Evolutionary conservation across 345 rosid species (phyloP), one percentile per base, ranked within the genome.

Genomic region (Litchi chinensis): DNA sequence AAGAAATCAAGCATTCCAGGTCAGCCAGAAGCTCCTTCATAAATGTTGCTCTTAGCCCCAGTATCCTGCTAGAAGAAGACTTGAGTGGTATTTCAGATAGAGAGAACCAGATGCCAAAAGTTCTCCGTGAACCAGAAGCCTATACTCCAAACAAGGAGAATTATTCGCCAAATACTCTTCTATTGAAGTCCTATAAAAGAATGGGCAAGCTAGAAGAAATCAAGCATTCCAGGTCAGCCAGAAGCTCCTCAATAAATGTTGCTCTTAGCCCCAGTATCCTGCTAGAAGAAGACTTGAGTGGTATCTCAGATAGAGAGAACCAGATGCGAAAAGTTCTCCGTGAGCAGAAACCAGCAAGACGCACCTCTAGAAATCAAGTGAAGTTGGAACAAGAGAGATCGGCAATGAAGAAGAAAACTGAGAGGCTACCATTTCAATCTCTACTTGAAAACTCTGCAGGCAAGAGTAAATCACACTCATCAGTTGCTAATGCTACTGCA

Each of bases 131-230:
- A n/a, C n/a, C n/a, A 82, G 97, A 90, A 73, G 77, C 82, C 39
- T 88, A 84, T 68, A 89, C 90, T 67, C 97, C 93, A 70, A 92
- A 92, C 77, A 96, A 90, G 86, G 98, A 96, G 90, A 96, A 94
- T 80, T 77, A 86, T 82, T 84, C 88, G 22, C 97, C 98, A 78
- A 86, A 86, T 57, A 80, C 85, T 70, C 91, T 79, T 75, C 68
- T 83, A 74, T 77, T 84, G 63, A 88, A 79, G 81, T 85, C 88
- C 76, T 77, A 82, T 67, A 92, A 84, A 70, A 86, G 86, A 65
- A 82, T 85, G 63, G 84, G 84, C 66, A 88, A 81, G 79, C 71
- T 80, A 46, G 87, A 87, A 78, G 91, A 78, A 74, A 77, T 63
- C 40, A 83, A 83, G 71, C 87, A 82, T 79, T 63, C 82, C 56